Evolutionary conservation across 2,329 filamentous ascomycete genomes (phyloP).

Genomic region (Sporothrix protearum): DNA sequence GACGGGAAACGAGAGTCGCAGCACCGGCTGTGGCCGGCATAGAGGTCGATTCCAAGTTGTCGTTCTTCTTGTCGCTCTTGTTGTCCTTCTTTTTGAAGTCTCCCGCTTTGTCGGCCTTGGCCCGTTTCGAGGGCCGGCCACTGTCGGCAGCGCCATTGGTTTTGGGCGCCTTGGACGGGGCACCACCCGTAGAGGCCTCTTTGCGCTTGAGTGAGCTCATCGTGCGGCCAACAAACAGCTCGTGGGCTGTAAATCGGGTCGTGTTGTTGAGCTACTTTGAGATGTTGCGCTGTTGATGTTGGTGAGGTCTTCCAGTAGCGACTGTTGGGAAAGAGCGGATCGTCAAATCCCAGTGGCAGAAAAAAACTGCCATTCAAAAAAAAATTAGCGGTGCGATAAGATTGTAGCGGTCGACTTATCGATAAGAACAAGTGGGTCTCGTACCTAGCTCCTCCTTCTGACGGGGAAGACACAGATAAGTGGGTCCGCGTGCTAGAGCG

Average conservation of each 20-base stretch:
- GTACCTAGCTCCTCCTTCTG: neutral
- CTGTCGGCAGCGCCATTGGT: conserved; percentile 3
- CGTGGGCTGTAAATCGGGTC: conserved; percentile 13
- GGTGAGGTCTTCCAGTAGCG: neutral
- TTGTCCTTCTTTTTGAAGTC: conserved; percentile 17
- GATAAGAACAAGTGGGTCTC: conserved; percentile 18
- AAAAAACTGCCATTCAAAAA: conserved; percentile 24
- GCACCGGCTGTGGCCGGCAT: conserved; percentile 25
- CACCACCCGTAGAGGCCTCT: conserved; percentile 23
- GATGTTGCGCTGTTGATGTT: neutral
- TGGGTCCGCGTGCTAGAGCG: conserved; percentile 6
- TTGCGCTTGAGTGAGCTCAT: conserved; percentile 30
- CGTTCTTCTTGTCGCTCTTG: conserved; percentile 18
- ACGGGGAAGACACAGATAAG: neutral
- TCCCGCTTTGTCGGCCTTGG: conserved; percentile 22
- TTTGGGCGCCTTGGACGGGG: conserved; percentile 18
- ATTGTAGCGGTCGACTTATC: conserved; percentile 20
- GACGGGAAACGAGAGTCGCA: conserved; percentile 41
- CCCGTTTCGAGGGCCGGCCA: conserved; percentile 26
- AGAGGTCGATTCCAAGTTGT: conserved; percentile 1
- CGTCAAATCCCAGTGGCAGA: conserved; percentile 7
- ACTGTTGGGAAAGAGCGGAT: conserved; percentile 17
- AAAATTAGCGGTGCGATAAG: conserved; percentile 25
- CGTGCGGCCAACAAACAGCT: conserved; percentile 13
- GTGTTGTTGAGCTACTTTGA: conserved; percentile 4